A percentile compares a stretch with the other conserved stretches of the same genome.
These are phyloP conservation scores for Ustilago loliicola DNA, from an alignment of 1,284 basidiomycete genomes.

Conservation along the genomic window DNA sequence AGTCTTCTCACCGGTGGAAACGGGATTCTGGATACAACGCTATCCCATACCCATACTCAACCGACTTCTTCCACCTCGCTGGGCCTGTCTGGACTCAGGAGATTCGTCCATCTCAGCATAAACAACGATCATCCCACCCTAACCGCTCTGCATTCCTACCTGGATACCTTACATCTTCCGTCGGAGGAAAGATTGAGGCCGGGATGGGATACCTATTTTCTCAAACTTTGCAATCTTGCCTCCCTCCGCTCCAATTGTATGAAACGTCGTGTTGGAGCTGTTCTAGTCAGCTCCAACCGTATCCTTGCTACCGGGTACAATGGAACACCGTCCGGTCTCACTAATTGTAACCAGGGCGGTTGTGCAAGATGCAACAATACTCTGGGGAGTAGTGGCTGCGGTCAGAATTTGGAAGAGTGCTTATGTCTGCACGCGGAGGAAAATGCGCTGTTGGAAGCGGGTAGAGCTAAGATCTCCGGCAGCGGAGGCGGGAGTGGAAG, in stretches of 20 bases:
- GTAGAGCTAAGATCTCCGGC: slow-evolving; percentile 73
- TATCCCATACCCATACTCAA: slow-evolving; percentile 21
- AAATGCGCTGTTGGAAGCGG: slow-evolving; percentile 94
- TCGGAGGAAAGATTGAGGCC: slow-evolving; percentile 81
- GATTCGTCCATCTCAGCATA: slow-evolving; percentile 76
- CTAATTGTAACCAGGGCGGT: slow-evolving; percentile 70
- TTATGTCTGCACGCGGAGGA: slow-evolving; percentile 98
- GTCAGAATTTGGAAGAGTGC: slow-evolving; percentile 81
- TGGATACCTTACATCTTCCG: slow-evolving; percentile 81
- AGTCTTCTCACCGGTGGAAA: slow-evolving; percentile 30
- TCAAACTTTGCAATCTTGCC: slow-evolving; percentile 67
- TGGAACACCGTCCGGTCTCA: slow-evolving; percentile 90
- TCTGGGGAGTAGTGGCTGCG: slow-evolving; percentile 66
- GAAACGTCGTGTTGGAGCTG: slow-evolving; percentile 95
- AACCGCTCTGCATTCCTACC: slow-evolving; percentile 75
- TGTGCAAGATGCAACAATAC: slow-evolving; percentile 67
- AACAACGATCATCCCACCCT: slow-evolving; percentile 79
- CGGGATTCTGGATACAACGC: slow-evolving; percentile 25
- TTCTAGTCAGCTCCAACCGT: slow-evolving; percentile 84
- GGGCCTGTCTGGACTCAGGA: slow-evolving; percentile 26
- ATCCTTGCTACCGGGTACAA: slow-evolving; percentile 99
- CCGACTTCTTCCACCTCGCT: background rate
- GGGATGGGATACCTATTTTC: slow-evolving; percentile 69
- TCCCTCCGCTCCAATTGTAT: slow-evolving; percentile 74
- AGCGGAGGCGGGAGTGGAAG: background rate